Conservation (phyloP, 2,329 filamentous ascomycete species). For the Fusarium humuli region DNA sequence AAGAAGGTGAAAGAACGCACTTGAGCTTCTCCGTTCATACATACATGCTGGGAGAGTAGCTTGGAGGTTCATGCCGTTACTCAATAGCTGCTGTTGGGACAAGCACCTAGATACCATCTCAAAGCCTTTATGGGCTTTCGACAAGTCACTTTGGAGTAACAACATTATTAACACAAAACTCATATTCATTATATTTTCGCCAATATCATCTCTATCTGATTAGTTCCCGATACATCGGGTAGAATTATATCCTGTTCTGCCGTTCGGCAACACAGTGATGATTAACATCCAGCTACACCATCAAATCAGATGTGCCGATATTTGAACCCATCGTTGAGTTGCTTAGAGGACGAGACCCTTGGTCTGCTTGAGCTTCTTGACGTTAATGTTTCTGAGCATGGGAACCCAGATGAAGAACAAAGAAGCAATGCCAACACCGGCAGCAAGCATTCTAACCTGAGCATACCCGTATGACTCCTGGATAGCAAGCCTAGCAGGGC, state of each 20-base stretch:
- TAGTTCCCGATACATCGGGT: constrained; percentile 1
- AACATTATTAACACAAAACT: not conserved
- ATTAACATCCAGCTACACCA: not conserved
- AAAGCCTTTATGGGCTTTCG: not conserved
- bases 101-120: not conserved
- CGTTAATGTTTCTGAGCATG: constrained; percentile 49
- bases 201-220: not conserved
- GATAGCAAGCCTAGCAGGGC: constrained; percentile 56
- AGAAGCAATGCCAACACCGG: constrained; percentile 49
- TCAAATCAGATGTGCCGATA: not conserved
- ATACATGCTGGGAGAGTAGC: not conserved
- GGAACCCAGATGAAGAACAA: constrained; percentile 46
- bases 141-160: not conserved
- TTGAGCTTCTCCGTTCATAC: not conserved
- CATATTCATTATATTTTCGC: not conserved
- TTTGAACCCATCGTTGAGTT: not conserved
- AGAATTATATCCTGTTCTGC: not conserved
- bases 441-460: constrained; percentile 56
- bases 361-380: constrained; percentile 48
- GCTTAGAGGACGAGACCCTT: constrained; percentile 48
- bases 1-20: not conserved
- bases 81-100: not conserved
- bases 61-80: not conserved
- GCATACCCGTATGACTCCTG: constrained; percentile 60
- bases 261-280: not conserved